A percentile compares a stretch with the other conserved stretches of the same genome.
phyloP scores from a whole-genome alignment of 2,329 filamentous ascomycete genomes.

The Colletotrichum cuscutae region DNA sequence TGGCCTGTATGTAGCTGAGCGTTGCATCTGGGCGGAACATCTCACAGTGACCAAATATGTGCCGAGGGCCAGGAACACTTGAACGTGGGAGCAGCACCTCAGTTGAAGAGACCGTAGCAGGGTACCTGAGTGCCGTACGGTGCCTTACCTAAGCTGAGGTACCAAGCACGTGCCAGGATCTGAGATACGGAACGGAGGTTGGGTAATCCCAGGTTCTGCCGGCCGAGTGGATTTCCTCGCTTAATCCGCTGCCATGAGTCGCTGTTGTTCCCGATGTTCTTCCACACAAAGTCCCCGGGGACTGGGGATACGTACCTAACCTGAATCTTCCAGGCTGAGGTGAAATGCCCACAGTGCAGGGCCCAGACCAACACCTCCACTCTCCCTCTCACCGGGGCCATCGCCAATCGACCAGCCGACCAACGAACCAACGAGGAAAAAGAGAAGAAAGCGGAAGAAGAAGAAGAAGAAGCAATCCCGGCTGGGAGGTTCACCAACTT shows the following conservation, averaged over 20 bases:
- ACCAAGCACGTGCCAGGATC: no score
- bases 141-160: no score
- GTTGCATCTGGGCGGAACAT: no score
- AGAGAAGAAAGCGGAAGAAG: no score
- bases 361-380: not conserved
- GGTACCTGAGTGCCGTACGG: no score
- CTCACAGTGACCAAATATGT: not conserved
- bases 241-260: not conserved
- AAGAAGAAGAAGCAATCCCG: not conserved
- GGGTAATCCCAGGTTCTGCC: not conserved
- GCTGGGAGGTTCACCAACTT: not conserved
- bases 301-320: not conserved
- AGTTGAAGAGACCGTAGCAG: no score
- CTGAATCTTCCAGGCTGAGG: not conserved
- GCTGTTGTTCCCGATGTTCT: not conserved
- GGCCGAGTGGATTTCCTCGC: conserved; percentile 14
- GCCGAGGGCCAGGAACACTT: no score
- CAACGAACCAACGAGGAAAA: not conserved
- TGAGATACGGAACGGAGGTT: not conserved
- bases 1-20: not conserved
- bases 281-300: not conserved
- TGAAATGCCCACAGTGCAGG: not conserved
- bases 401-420: not conserved
- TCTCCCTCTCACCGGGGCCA: not conserved
- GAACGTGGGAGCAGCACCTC: no score